Percentiles rank a stretch among this genome's conserved stretches.
phyloP scores from a whole-genome alignment of 129 eudicot species.

The Centella asiatica region DNA sequence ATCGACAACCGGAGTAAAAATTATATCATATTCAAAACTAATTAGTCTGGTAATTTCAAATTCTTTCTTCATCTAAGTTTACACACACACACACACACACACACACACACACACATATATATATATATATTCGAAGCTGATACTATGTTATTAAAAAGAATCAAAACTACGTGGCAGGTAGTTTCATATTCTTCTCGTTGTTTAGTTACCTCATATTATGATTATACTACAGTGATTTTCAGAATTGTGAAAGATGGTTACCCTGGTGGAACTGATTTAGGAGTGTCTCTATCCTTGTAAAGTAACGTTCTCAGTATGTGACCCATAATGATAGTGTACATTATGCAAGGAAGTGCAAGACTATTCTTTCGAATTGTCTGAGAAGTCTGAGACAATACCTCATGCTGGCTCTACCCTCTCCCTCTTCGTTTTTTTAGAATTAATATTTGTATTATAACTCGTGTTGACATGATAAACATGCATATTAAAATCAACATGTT shows the following conservation, averaged over 20 bases:
- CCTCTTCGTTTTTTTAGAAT: not conserved
- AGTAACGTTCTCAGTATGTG: not conserved
- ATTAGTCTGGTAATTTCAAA: conserved; percentile 50
- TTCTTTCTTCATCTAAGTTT: too few species aligned
- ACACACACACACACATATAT: too few species aligned
- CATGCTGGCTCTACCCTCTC: not conserved
- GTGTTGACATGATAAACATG: too few species aligned
- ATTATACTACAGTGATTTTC: not conserved
- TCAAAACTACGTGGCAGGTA: too few species aligned
- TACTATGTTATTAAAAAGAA: too few species aligned
- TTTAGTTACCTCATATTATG: not conserved
- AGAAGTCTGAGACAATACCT: not conserved
- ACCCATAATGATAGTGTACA: not conserved
- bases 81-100: too few species aligned
- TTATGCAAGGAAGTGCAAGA: not conserved
- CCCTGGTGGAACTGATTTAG: not conserved
- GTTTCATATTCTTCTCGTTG: conserved; percentile 5
- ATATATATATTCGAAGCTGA: too few species aligned
- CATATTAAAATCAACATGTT: too few species aligned
- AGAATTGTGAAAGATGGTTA: not conserved
- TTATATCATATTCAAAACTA: conserved; percentile 61
- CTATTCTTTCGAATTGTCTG: not conserved
- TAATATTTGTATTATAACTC: too few species aligned
- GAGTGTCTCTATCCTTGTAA: not conserved
- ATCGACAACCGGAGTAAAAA: conserved; percentile 46